Conservation (phyloP, 805 yeast species). For the Helenozyma rhizophorensis region DNA sequence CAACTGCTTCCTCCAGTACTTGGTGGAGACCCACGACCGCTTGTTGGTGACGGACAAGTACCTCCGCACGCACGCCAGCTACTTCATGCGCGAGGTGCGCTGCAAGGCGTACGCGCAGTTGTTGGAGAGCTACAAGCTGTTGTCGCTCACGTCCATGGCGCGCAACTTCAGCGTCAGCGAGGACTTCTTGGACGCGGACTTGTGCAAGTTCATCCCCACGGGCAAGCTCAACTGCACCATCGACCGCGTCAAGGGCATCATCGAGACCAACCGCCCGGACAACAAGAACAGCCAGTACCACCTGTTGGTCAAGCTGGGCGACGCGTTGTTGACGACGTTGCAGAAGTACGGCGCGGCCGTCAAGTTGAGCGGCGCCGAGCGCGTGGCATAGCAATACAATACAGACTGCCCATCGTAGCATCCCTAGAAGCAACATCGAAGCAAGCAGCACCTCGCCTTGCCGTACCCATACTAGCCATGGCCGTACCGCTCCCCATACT, state of each 20-base stretch:
- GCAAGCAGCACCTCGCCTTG: too few relatives aligned
- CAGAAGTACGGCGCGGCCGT: constrained; percentile 98
- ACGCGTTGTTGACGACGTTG: constrained; percentile 82
- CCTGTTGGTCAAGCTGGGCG: constrained; percentile 84
- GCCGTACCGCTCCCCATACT: too few relatives aligned
- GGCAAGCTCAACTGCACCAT: constrained; percentile 93
- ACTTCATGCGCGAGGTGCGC: constrained; percentile 86
- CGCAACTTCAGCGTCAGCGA: constrained; percentile 85
- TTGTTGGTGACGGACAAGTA: constrained; percentile 61
- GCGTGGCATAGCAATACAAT: constrained; percentile 34
- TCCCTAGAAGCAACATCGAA: too few relatives aligned
- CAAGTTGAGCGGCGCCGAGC: constrained; percentile 87
- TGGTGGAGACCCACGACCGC: constrained; percentile 72
- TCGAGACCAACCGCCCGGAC: constrained; percentile 94
- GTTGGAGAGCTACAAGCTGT: constrained; percentile 88
- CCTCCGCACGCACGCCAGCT: constrained; percentile 73
- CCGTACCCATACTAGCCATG: too few relatives aligned
- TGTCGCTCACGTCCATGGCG: constrained; percentile 91
- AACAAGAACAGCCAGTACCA: constrained; percentile 94
- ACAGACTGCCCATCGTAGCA: background rate
- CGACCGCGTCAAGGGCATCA: constrained; percentile 91
- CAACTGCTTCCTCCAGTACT: constrained; percentile 66
- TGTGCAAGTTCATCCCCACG: constrained; percentile 87
- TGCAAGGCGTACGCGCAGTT: constrained; percentile 92
- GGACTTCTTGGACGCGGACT: constrained; percentile 81